phyloP scores from a whole-genome alignment of 306 rosid species.

The Canavalia ensiformis region DNA sequence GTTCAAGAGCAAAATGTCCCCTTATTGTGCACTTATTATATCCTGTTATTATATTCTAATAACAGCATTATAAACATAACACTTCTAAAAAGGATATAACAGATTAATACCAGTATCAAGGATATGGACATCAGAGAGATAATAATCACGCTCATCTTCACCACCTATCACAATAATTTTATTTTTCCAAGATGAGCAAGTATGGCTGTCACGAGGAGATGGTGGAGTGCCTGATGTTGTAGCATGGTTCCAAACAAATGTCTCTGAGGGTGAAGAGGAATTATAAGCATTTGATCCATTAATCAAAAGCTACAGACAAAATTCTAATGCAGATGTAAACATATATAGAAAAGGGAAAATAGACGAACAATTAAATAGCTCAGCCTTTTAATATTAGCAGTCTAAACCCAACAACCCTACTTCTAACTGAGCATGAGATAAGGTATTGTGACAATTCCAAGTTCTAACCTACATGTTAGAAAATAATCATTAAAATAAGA shows the following conservation, averaged over 20 bases:
- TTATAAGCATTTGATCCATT: constrained; percentile 14
- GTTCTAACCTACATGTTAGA: constrained; percentile 3
- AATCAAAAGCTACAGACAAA: constrained; percentile 25
- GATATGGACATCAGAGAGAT: constrained; percentile 93
- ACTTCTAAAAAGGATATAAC: constrained; percentile 9
- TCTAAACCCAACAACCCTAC: background rate
- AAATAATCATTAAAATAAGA: constrained; percentile 35
- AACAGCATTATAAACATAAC: constrained; percentile 17
- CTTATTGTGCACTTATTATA: constrained; percentile 19
- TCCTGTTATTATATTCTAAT: background rate
- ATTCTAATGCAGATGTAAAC: background rate
- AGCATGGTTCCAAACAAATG: constrained; percentile 88
- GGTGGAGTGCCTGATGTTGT: constrained; percentile 87
- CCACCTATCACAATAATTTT: constrained; percentile 89
- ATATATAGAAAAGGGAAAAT: constrained; percentile 30
- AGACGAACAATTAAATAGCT: constrained; percentile 23
- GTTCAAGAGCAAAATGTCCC: constrained; percentile 43
- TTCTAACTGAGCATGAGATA: background rate
- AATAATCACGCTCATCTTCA: constrained; percentile 88
- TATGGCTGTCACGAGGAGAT: constrained; percentile 97
- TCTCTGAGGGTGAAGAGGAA: constrained; percentile 65
- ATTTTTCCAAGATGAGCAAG: constrained; percentile 93
- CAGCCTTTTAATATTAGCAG: background rate
- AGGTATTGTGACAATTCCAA: background rate
- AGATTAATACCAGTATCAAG: constrained; percentile 81